Conservation (phyloP, 192 early-diverging fungal genomes). For the Umbelopsis sp. region DNA sequence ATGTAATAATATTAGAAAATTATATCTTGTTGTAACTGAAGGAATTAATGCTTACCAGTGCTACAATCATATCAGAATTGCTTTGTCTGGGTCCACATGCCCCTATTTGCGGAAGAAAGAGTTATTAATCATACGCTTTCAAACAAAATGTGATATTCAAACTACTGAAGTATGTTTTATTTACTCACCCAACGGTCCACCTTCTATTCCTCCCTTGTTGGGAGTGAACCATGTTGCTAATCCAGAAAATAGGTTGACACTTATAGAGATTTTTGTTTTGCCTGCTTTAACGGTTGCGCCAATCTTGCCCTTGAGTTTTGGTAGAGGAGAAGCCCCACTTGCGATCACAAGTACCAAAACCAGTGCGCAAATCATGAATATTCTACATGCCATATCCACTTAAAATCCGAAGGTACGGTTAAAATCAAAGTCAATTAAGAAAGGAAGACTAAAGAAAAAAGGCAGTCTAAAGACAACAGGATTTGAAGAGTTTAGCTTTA, state of each 20-base stretch:
- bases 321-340: background rate
- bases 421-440: background rate
- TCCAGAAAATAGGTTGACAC: background rate
- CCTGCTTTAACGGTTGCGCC: background rate
- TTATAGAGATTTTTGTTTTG: background rate
- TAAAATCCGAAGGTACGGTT: background rate
- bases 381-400: background rate
- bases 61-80: slow-evolving; percentile 23
- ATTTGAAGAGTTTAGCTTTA: background rate
- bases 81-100: slow-evolving; percentile 30
- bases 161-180: background rate
- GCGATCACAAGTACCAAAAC: background rate
- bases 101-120: slow-evolving; percentile 9
- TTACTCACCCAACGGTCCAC: background rate
- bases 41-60: slow-evolving; percentile 15
- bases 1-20: background rate
- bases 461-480: background rate
- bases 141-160: background rate
- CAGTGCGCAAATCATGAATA: background rate
- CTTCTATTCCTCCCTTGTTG: background rate
- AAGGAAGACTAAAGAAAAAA: background rate
- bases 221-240: slow-evolving; percentile 1
- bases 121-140: background rate
- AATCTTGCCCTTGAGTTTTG: background rate
- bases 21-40: background rate